phyloP scores from a whole-genome alignment of 768 basidiomycete genomes.

The Mycena rebaudengoi region DNA sequence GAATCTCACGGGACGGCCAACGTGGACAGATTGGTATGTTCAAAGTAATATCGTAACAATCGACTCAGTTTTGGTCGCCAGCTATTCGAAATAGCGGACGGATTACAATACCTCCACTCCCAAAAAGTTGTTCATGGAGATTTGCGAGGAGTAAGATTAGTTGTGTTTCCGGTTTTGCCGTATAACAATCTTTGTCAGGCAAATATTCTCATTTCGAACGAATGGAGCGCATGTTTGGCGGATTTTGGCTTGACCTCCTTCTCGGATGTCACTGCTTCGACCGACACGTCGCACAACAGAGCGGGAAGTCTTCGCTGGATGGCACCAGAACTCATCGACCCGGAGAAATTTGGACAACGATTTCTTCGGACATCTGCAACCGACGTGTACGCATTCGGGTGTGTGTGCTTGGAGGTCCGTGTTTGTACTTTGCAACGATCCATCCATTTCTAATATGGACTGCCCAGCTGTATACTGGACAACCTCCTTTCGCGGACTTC shows the following conservation, averaged over 20 bases:
- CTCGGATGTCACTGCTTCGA: background rate
- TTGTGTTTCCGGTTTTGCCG: background rate
- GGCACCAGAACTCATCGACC: slow-evolving; percentile 2
- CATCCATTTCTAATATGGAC: background rate
- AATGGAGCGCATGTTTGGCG: background rate
- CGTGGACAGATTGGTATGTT: background rate
- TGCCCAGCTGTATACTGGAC: background rate
- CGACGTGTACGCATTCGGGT: slow-evolving; percentile 4
- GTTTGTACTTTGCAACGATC: background rate
- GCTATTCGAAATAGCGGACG: background rate
- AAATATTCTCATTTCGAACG: background rate
- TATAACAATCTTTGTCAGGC: background rate
- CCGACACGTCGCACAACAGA: background rate
- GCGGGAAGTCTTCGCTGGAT: background rate
- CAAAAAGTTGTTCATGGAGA: background rate
- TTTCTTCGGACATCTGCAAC: background rate
- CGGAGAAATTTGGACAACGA: background rate
- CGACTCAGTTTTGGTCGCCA: background rate
- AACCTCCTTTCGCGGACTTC: background rate
- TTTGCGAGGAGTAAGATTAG: background rate
- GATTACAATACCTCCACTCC: background rate
- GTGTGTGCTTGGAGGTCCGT: background rate
- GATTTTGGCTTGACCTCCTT: background rate
- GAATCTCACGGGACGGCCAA: background rate
- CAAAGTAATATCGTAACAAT: background rate